Conservation (phyloP, 1,284 basidiomycete species). For the Ustilago curta region DNA sequence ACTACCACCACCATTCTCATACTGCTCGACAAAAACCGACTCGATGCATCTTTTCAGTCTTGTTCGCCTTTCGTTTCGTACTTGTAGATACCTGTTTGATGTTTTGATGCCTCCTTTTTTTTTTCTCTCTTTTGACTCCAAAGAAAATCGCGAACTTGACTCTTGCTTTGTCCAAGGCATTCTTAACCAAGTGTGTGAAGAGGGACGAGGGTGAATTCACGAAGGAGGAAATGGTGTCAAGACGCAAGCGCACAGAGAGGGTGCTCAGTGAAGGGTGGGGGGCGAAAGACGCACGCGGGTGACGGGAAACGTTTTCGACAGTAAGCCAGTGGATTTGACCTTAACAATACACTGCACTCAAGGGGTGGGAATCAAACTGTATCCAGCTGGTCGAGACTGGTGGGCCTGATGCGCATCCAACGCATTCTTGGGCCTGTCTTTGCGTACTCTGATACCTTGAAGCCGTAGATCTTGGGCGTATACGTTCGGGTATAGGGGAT, state of each 20-base stretch:
- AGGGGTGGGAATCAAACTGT: constrained; percentile 11
- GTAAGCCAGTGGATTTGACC: too few relatives aligned
- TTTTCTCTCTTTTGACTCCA: constrained; percentile 4
- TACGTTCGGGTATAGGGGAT: constrained; percentile 76
- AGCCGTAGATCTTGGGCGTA: constrained; percentile 89
- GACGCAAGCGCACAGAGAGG: too few relatives aligned
- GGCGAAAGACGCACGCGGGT: too few relatives aligned
- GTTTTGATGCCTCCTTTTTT: constrained; percentile 8
- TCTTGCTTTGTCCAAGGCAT: background rate
- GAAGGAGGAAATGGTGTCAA: too few relatives aligned
- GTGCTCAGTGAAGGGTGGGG: too few relatives aligned
- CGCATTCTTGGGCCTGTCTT: constrained; percentile 95
- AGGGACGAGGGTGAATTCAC: background rate
- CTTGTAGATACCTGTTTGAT: constrained; percentile 21
- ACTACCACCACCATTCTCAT: constrained; percentile 26
- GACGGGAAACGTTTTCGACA: too few relatives aligned
- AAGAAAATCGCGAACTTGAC: constrained; percentile 38
- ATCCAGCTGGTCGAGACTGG: constrained; percentile 82
- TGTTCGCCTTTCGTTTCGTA: constrained; percentile 37
- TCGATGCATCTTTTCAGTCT: constrained; percentile 9
- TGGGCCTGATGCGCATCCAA: constrained; percentile 89
- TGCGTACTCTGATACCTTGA: constrained; percentile 74
- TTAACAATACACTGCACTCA: too few relatives aligned
- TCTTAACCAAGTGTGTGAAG: background rate
- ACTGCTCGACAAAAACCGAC: background rate